Evolutionary conservation across 1,284 basidiomycete species (phyloP), one percentile per base, ranked within the genome.

Genomic region (Fomitopsis palustris): DNA sequence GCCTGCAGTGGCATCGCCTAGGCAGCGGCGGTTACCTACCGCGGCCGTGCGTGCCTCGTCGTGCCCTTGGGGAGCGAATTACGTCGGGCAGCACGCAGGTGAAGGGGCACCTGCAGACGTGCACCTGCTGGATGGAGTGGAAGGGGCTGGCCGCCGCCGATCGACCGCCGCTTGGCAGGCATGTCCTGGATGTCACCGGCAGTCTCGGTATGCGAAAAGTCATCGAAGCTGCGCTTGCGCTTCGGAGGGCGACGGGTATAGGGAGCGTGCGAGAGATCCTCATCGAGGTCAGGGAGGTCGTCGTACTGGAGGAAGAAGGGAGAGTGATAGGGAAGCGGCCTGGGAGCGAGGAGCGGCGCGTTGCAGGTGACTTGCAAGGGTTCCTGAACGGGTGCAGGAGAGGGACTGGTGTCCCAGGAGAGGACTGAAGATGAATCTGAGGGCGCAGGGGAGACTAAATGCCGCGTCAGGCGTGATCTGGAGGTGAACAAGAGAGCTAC

Each of bases 211-310:
- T 62, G 62, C 35, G 65, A 65, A 37, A 65, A 66, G 23, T 70
- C 70, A 27, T 73, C 69, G 51, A 72, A 72, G 38, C 73, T 70
- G 55, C 82, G 84, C 63, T 84, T 86, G 56, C 85, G 82, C 68
- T 87, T 87, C 17, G 74, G 70, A 17, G 79, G 78, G 53, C 72
- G 69, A 59, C 75, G 75, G 6, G 79, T 83, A 73, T 88, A 87
- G 0, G 86, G 86, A 4, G 86, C 84, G 64, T 83, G 81, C 0
- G 86, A 88, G 52, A 88, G 80, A 67, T 88, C 85, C 67, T 87
- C 83, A 70, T 86, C 85, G n/a, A 82, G 75, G 70, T 87, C 86
- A 0, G 86, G 86, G 35, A 84, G 74, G 55, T 86, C 84, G 59
- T 67, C 59, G 55, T 67, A 86, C 61, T 85, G 82, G 58, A 88